Conservation (phyloP, 2,329 filamentous ascomycete species). For the Penicillium frequentans region DNA sequence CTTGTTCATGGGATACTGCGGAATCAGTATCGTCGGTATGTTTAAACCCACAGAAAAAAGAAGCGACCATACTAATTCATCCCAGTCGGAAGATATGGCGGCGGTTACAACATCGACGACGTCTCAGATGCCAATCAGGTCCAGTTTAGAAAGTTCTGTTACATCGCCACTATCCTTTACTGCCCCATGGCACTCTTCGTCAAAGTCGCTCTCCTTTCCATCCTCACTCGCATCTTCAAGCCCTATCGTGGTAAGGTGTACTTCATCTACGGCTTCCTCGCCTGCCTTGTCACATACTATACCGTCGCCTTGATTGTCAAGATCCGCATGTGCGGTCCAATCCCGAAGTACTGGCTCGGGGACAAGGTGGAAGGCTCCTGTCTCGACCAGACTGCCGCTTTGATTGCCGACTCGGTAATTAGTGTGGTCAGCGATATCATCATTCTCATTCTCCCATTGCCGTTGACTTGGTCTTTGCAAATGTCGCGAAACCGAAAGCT, state of each 20-base stretch:
- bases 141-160: slow-evolving; percentile 34
- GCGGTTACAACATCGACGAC: slow-evolving; percentile 33
- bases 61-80: neutral
- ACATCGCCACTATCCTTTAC: slow-evolving; percentile 41
- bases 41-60: neutral
- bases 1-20: slow-evolving; percentile 38
- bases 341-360: slow-evolving; percentile 38
- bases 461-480: slow-evolving; percentile 41
- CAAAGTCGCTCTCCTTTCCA: slow-evolving; percentile 39
- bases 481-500: slow-evolving; percentile 38
- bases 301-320: slow-evolving; percentile 37
- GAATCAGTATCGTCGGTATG: slow-evolving; percentile 27
- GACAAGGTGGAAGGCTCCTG: slow-evolving; percentile 24
- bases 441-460: slow-evolving; percentile 38
- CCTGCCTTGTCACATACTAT: slow-evolving; percentile 37
- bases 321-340: slow-evolving; percentile 38
- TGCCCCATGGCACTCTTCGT: slow-evolving; percentile 42
- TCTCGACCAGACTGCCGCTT: slow-evolving; percentile 37
- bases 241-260: slow-evolving; percentile 35
- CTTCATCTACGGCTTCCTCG: slow-evolving; percentile 38
- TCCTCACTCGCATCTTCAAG: slow-evolving; percentile 40
- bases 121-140: slow-evolving; percentile 20
- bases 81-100: slow-evolving; percentile 37
- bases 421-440: slow-evolving; percentile 39
- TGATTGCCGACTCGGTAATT: slow-evolving; percentile 41